Conservation (phyloP, 345 rosid species). For the Eucalyptus tenuipes region DNA sequence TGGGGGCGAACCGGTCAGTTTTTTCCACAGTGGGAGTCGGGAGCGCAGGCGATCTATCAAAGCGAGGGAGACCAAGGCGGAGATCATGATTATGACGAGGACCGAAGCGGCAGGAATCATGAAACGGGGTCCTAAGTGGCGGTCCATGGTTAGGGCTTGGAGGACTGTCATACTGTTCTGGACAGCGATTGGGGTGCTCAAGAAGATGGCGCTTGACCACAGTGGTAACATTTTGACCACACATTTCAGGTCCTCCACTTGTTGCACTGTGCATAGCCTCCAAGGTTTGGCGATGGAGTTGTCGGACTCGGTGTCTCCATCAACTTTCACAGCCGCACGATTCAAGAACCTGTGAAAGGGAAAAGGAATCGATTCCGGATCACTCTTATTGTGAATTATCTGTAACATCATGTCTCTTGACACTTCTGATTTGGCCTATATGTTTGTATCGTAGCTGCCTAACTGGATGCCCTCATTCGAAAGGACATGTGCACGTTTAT, state of each 20-base stretch:
- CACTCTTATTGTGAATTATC: background rate
- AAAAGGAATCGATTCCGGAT: background rate
- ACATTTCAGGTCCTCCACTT: constrained; percentile 52
- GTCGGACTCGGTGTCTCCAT: constrained; percentile 15
- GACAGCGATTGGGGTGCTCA: constrained; percentile 13
- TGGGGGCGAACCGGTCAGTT: background rate
- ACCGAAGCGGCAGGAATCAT: constrained; percentile 32
- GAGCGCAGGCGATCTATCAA: constrained; percentile 14
- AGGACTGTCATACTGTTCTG: constrained; percentile 19
- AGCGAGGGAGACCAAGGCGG: constrained; percentile 6
- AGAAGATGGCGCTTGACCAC: constrained; percentile 13
- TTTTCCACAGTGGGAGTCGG: constrained; percentile 15
- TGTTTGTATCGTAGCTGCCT: background rate
- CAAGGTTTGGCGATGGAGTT: constrained; percentile 15
- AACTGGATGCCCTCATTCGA: background rate
- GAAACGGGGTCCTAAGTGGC: constrained; percentile 23
- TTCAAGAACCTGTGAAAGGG: constrained; percentile 15
- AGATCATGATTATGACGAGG: constrained; percentile 4
- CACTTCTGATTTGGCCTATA: background rate
- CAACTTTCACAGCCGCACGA: constrained; percentile 26
- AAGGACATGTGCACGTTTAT: background rate
- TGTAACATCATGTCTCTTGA: background rate
- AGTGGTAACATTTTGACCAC: constrained; percentile 28
- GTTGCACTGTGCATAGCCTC: constrained; percentile 41
- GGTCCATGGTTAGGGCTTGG: constrained; percentile 39